These are phyloP conservation scores for Quercus cerris DNA, from an alignment of 306 rosid species.

Conservation along the genomic window DNA sequence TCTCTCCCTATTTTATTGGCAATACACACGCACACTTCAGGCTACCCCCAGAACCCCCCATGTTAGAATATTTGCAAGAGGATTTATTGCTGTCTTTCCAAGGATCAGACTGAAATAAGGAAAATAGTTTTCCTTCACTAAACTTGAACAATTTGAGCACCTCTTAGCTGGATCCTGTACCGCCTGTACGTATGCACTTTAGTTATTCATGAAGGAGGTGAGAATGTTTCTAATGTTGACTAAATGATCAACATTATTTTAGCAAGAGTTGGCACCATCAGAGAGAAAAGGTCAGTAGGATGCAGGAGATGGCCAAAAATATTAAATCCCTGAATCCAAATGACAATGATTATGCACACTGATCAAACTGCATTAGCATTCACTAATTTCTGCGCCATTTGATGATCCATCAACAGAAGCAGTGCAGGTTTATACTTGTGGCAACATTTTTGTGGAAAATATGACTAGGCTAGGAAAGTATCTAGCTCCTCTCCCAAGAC, in stretches of 20 bases:
- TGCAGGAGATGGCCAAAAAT: background rate
- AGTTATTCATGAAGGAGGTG: no score
- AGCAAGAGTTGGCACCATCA: no score
- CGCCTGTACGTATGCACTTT: background rate
- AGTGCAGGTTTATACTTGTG: background rate
- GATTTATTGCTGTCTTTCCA: background rate
- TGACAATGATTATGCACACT: no score
- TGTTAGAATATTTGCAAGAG: no score
- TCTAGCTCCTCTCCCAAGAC: no score
- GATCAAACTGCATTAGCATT: no score
- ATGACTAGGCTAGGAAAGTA: no score
- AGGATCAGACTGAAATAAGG: background rate
- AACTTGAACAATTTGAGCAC: background rate
- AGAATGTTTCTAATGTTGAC: no score
- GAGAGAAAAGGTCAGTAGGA: background rate
- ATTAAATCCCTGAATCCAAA: background rate
- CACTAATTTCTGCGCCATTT: background rate
- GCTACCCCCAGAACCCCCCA: background rate
- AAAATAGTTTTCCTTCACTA: background rate
- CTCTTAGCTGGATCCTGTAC: background rate
- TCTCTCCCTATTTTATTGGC: no score
- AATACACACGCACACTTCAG: background rate
- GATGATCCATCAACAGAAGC: background rate
- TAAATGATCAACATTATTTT: no score
- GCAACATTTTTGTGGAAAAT: background rate